A percentile compares a stretch with the other conserved stretches of the same genome.
phyloP scores from a whole-genome alignment of 306 rosid species.

The Rosa persica region DNA sequence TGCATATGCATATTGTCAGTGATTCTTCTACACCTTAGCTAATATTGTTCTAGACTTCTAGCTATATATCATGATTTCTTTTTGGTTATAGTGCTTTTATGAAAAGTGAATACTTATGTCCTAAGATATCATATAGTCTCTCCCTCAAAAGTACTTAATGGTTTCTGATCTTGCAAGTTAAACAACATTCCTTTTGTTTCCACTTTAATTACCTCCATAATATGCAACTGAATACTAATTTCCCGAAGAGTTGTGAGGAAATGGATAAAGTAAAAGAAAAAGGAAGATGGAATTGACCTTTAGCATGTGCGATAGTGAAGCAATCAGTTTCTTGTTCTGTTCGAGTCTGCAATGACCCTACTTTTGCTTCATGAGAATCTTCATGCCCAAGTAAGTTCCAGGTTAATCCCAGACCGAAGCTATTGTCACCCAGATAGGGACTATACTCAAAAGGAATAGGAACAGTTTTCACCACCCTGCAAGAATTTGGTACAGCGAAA shows the following conservation, averaged over 20 bases:
- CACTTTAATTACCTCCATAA: neutral
- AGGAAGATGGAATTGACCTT: conserved; percentile 34
- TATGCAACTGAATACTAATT: neutral
- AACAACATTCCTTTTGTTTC: neutral
- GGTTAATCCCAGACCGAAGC: conserved; percentile 69
- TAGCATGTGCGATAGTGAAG: conserved; percentile 27
- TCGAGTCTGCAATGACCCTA: neutral
- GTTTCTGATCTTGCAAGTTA: neutral
- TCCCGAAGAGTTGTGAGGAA: neutral
- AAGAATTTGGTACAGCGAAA: conserved; percentile 43
- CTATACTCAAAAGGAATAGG: conserved; percentile 69
- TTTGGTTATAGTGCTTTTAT: neutral
- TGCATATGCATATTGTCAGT: neutral
- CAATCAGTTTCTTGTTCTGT: conserved; percentile 16
- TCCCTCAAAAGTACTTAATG: neutral
- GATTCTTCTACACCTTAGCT: neutral
- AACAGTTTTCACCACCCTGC: conserved; percentile 50
- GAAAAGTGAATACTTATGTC: neutral
- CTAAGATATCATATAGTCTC: neutral
- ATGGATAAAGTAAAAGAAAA: neutral
- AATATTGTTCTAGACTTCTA: neutral
- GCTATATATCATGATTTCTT: neutral
- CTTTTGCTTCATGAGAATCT: conserved; percentile 24
- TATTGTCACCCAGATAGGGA: conserved; percentile 62
- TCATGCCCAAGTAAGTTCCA: conserved; percentile 46